Evolutionary conservation across 352 stramenopile species (phyloP).

Genomic region (Phytophthora sp.): DNA sequence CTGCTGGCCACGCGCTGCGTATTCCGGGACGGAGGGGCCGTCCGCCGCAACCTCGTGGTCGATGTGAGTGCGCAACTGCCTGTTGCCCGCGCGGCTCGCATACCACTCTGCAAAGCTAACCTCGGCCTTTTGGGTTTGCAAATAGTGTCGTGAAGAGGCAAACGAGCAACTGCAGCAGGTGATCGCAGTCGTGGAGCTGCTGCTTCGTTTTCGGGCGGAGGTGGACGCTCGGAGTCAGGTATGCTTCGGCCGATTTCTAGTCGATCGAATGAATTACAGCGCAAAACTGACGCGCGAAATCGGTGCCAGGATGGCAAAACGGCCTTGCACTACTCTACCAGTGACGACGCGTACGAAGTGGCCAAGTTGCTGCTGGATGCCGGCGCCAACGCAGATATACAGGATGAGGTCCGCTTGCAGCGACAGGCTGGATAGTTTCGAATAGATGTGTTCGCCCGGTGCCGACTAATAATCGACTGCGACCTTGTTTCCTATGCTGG

Average conservation of each 20-base stretch:
- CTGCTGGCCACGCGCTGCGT: slow-evolving; percentile 27
- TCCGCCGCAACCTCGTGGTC: slow-evolving; percentile 21
- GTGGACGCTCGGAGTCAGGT: slow-evolving; percentile 17
- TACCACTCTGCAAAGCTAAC: background rate
- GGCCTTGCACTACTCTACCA: slow-evolving; percentile 17
- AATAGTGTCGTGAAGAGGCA: slow-evolving; percentile 24
- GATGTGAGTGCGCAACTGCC: slow-evolving; percentile 11
- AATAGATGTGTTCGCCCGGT: background rate
- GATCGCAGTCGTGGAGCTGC: slow-evolving; percentile 9
- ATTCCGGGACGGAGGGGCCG: slow-evolving; percentile 7
- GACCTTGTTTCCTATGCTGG: background rate
- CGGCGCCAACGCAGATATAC: background rate
- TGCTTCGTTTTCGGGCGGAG: slow-evolving; percentile 6
- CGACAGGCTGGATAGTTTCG: background rate
- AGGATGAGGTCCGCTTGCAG: slow-evolving; percentile 8
- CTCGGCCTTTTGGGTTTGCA: background rate
- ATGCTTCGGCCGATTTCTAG: background rate
- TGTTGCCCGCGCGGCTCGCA: background rate
- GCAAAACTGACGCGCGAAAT: no score
- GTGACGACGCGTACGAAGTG: slow-evolving; percentile 21
- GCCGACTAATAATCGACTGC: background rate
- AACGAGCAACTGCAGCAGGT: background rate
- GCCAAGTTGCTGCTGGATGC: slow-evolving; percentile 20
- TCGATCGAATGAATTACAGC: background rate
- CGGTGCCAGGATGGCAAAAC: slow-evolving; percentile 26